Percentiles rank a stretch among this genome's conserved stretches.
phyloP scores from a whole-genome alignment of 176 grass and related monocot genomes.

The Dactylis glomerata region DNA sequence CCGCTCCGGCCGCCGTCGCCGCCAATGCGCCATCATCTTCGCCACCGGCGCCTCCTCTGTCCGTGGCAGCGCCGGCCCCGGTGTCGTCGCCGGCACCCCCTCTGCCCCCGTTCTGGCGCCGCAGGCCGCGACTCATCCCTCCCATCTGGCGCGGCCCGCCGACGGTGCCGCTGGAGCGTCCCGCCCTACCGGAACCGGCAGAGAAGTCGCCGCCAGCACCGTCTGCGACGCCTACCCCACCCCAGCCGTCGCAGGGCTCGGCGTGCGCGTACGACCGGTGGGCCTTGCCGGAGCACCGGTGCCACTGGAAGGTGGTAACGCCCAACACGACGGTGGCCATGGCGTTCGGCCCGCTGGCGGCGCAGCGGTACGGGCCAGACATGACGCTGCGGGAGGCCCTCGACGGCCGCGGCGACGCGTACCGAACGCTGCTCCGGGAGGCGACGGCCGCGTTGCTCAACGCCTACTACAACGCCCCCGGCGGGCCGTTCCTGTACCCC shows the following conservation, averaged over 20 bases:
- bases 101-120: slow-evolving; percentile 23
- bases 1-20: background rate
- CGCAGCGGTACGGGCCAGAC: slow-evolving; percentile 50
- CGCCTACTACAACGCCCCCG: slow-evolving; percentile 65
- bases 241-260: slow-evolving; percentile 11
- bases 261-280: slow-evolving; percentile 60
- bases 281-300: slow-evolving; percentile 43
- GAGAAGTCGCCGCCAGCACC: background rate
- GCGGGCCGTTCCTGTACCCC: slow-evolving; percentile 39
- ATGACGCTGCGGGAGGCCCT: slow-evolving; percentile 62
- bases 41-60: background rate
- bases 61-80: background rate
- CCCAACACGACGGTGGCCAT: slow-evolving; percentile 70
- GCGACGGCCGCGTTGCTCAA: slow-evolving; percentile 75
- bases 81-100: background rate
- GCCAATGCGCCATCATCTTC: background rate
- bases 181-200: background rate
- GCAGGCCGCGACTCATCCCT: slow-evolving; percentile 6
- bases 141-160: slow-evolving; percentile 40
- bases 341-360: slow-evolving; percentile 73
- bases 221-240: background rate
- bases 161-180: background rate
- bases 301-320: slow-evolving; percentile 73
- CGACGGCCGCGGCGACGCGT: slow-evolving; percentile 57
- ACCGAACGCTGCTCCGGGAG: slow-evolving; percentile 79